phyloP scores from a whole-genome alignment of 129 eudicot species.

The Daucus carota region DH1_v3.0 NC_030382.2:53536501-53537000 shows the following conservation, averaged over 20 bases:
- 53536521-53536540: constrained; percentile 25
- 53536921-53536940: neutral
- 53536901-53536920: neutral
- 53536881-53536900: neutral
- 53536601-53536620: constrained; percentile 23
- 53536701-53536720: constrained; percentile 4
- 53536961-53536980: constrained; percentile 6
- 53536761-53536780: neutral
- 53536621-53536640: constrained; percentile 22
- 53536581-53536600: constrained; percentile 3
- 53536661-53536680: constrained; percentile 21
- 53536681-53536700: constrained; percentile 10
- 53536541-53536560: constrained; percentile 29
- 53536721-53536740: neutral
- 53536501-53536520: constrained; percentile 14
- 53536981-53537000: neutral
- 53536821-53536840: constrained; percentile 1
- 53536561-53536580: constrained; percentile 27
- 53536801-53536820: neutral
- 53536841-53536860: neutral
- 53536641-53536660: constrained; percentile 18
- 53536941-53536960: neutral
- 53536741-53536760: neutral
- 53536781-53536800: neutral
- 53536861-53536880: neutral